Percentiles rank a stretch among this genome's conserved stretches.
Conservation (phyloP, 106 monocot genomes). For the Dendrobium huoshanense region DNA sequence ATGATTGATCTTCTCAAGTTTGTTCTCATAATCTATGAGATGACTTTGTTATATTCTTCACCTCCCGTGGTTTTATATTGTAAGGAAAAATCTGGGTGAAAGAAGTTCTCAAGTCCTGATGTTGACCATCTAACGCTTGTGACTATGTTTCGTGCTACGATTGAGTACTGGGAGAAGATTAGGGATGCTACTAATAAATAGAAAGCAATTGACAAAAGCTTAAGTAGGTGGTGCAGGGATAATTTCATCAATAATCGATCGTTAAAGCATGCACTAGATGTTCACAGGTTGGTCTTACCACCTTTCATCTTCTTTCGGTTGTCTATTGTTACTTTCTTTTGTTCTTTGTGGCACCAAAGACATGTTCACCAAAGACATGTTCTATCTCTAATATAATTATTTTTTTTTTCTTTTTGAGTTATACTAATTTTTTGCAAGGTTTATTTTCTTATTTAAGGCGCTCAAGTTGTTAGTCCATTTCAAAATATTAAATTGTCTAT, state of each 20-base stretch:
- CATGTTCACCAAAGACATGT: no score
- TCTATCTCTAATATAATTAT: not conserved
- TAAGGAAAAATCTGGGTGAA: slow-evolving; percentile 62
- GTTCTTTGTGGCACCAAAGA: not conserved
- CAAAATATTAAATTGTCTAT: not conserved
- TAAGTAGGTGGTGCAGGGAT: no score
- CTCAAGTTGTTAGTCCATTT: not conserved
- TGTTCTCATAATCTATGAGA: not conserved
- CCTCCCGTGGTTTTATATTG: not conserved
- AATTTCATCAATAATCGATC: slow-evolving; percentile 68
- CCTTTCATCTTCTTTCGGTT: not conserved
- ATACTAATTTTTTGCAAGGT: not conserved
- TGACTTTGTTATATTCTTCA: not conserved
- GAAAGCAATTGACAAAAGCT: slow-evolving; percentile 30
- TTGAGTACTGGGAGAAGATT: slow-evolving; percentile 62
- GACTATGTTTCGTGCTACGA: slow-evolving; percentile 61
- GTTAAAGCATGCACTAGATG: slow-evolving; percentile 68
- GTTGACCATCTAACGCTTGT: slow-evolving; percentile 83
- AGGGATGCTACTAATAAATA: slow-evolving; percentile 41
- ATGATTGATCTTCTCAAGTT: not conserved
- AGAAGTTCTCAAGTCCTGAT: slow-evolving; percentile 13
- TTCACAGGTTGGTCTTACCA: slow-evolving; percentile 51
- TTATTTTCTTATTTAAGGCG: not conserved
- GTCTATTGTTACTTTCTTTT: not conserved
- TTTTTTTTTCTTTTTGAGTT: not conserved